These are phyloP conservation scores for Coemansia sp. DNA, from an alignment of 192 early-diverging fungal genomes.

Conservation along the genomic window DNA sequence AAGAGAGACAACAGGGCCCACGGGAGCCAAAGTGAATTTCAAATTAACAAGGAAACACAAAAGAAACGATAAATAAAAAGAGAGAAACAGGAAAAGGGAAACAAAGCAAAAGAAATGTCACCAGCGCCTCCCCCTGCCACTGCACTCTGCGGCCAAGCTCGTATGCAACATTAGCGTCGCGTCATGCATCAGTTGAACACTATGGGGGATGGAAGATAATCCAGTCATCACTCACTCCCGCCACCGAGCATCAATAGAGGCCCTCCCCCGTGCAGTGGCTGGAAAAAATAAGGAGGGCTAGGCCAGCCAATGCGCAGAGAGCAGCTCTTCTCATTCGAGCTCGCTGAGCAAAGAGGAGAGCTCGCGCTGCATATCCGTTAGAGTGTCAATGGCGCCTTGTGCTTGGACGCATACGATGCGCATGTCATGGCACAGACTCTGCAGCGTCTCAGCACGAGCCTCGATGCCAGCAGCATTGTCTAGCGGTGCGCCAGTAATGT, in stretches of 20 bases:
- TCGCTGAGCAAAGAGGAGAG: background rate
- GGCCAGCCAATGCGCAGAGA: background rate
- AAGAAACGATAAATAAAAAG: background rate
- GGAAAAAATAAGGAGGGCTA: background rate
- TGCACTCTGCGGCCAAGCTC: background rate
- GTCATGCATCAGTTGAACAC: background rate
- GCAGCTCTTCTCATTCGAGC: background rate
- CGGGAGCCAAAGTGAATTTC: background rate
- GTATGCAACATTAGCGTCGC: background rate
- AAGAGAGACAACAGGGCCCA: background rate
- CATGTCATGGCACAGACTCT: background rate
- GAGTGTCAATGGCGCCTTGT: background rate
- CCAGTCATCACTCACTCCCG: background rate
- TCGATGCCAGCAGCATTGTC: background rate
- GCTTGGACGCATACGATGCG: conserved; percentile 2
- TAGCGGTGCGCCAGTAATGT: background rate
- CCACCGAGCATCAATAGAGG: no score
- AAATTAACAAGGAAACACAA: background rate
- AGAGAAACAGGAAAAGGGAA: background rate
- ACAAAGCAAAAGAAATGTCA: background rate
- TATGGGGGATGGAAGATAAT: background rate
- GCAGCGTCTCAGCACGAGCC: background rate
- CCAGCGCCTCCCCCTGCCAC: background rate
- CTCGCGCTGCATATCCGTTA: conserved; percentile 4
- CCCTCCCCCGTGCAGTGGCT: no score